A percentile compares a stretch with the other conserved stretches of the same genome.
These are phyloP conservation scores for Periconia sp. DNA, from an alignment of 2,329 filamentous ascomycete genomes.

Conservation along the genomic window DNA sequence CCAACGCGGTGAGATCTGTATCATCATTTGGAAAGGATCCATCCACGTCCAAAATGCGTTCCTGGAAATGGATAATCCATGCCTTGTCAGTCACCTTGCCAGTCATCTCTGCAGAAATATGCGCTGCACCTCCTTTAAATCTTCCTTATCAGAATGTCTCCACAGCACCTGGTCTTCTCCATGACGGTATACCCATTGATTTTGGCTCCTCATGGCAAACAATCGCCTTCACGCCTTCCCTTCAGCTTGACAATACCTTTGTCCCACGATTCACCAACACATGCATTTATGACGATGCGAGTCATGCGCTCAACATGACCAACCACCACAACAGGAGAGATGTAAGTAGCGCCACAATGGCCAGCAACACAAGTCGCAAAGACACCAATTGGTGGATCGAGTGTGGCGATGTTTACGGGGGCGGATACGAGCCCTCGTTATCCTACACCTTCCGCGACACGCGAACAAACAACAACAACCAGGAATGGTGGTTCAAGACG, in stretches of 20 bases:
- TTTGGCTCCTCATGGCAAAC: slow-evolving; percentile 17
- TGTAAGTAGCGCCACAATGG: background rate
- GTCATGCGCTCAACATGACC: too few relatives aligned
- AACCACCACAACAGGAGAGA: too few relatives aligned
- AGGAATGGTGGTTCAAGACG: slow-evolving; percentile 10
- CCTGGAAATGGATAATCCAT: background rate
- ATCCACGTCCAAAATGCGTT: background rate
- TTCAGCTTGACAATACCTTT: slow-evolving; percentile 19
- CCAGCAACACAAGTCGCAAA: background rate
- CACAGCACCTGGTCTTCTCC: slow-evolving; percentile 9
- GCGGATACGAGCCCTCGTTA: slow-evolving; percentile 9
- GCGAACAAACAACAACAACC: slow-evolving; percentile 7
- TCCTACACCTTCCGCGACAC: slow-evolving; percentile 11
- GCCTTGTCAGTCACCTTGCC: background rate
- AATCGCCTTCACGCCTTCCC: slow-evolving; percentile 15
- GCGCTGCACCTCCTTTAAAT: slow-evolving; percentile 17
- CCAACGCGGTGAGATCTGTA: background rate
- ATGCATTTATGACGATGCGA: slow-evolving; percentile 10
- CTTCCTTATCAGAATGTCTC: slow-evolving; percentile 13
- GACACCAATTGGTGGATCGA: slow-evolving; percentile 5
- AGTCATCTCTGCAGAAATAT: slow-evolving; percentile 9
- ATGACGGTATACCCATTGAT: slow-evolving; percentile 13
- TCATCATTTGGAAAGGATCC: background rate
- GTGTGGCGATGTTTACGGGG: slow-evolving; percentile 17
- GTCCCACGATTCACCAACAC: slow-evolving; percentile 18